Percentiles rank a stretch among this genome's conserved stretches.
Evolutionary conservation across 805 yeast genomes (phyloP).

Genomic region (Yarrowia yakushimensis): DNA sequence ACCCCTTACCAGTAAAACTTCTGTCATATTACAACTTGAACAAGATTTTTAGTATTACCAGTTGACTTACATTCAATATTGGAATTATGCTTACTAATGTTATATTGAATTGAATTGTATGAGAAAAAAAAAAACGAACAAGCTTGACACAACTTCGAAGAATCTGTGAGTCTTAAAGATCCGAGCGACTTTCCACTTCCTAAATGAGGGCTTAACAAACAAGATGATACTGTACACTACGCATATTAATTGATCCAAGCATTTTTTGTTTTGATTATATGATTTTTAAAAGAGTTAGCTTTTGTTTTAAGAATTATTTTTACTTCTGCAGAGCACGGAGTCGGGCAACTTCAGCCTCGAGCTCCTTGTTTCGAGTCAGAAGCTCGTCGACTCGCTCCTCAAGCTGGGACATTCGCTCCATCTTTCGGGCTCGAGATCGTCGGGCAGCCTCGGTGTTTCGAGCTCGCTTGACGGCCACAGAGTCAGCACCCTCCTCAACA

Average conservation of each 20-base stretch:
- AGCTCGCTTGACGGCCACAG: conserved; percentile 82
- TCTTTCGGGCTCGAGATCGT: conserved; percentile 87
- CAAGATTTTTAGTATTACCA: no score
- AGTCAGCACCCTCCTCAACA: conserved; percentile 52
- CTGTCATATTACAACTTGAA: no score
- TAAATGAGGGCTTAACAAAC: no score
- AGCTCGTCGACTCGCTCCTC: conserved; percentile 70
- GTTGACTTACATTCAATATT: no score
- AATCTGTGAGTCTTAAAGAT: no score
- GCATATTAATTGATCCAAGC: not conserved
- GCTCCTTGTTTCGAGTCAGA: conserved; percentile 52
- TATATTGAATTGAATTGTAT: no score
- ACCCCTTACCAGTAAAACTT: no score
- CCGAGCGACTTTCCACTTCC: no score
- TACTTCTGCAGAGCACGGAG: conserved; percentile 36
- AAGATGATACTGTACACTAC: no score
- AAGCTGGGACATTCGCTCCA: conserved; percentile 80
- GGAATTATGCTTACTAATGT: no score
- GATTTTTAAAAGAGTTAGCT: conserved; percentile 19
- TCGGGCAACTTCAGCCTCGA: conserved; percentile 62
- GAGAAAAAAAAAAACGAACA: no score
- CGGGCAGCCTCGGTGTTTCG: conserved; percentile 95
- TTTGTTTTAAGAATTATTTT: not conserved
- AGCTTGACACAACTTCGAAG: no score
- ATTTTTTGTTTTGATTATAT: not conserved